Evolutionary conservation across 2,329 filamentous ascomycete species (phyloP).

Genomic region (Penicillium nordicum): DNA sequence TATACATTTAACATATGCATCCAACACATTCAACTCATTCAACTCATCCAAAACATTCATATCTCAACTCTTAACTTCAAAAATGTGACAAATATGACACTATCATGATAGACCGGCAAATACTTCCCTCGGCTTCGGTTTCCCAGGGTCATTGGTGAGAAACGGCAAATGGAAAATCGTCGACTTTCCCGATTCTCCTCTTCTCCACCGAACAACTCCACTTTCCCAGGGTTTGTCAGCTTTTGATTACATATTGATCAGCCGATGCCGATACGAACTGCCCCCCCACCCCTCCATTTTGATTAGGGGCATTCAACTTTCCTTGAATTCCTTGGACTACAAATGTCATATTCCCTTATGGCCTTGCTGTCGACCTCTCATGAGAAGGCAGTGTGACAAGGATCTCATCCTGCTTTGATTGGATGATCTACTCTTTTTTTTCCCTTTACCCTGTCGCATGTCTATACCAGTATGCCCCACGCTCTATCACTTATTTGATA

Average conservation of each 20-base stretch:
- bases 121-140: background rate
- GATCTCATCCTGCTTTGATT: constrained; percentile 1
- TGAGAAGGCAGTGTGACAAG: constrained; percentile 9
- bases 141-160: background rate
- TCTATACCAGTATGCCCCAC: constrained; percentile 32
- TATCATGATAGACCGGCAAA: background rate
- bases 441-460: constrained; percentile 20
- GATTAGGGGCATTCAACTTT: constrained; percentile 7
- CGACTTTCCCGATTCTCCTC: constrained; percentile 6
- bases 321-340: background rate
- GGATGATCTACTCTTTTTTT: background rate
- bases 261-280: constrained; percentile 4
- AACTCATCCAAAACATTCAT: background rate
- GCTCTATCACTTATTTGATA: constrained; percentile 25
- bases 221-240: constrained; percentile 29
- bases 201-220: constrained; percentile 1
- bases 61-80: too few relatives aligned
- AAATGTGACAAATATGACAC: background rate
- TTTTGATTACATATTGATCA: constrained; percentile 24
- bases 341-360: constrained; percentile 18
- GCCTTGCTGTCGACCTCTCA: constrained; percentile 16
- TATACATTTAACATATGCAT: too few relatives aligned
- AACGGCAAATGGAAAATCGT: constrained; percentile 3
- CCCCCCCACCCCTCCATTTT: background rate
- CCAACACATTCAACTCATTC: too few relatives aligned